These are phyloP conservation scores for Phtheirospermum japonicum DNA, from an alignment of 257 asterid genomes.

Conservation along the genomic window DNA sequence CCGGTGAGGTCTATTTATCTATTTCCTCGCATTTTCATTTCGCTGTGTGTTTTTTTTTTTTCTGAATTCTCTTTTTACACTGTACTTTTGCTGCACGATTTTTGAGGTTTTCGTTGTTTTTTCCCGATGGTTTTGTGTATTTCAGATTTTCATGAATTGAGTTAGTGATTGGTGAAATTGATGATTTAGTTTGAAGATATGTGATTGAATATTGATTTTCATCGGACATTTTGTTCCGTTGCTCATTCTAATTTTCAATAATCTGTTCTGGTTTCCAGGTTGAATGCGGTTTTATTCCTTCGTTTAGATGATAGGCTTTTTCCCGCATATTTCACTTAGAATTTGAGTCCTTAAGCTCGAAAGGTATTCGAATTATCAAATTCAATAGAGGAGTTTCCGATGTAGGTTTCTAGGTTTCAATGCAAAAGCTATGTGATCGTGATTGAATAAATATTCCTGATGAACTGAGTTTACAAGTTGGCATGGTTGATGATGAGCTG, in stretches of 20 bases:
- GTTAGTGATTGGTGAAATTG: not conserved
- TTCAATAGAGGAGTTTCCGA: slow-evolving; percentile 14
- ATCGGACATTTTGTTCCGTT: slow-evolving; percentile 12
- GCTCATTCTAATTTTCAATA: not conserved
- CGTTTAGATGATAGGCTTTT: not conserved
- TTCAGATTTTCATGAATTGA: not conserved
- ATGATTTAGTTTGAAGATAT: not conserved
- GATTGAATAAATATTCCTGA: not conserved
- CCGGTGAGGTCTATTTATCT: slow-evolving; percentile 9
- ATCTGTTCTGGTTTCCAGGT: not conserved
- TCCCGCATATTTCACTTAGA: not conserved
- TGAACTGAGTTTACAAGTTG: slow-evolving; percentile 12
- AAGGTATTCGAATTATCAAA: not conserved
- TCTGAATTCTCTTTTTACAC: slow-evolving; percentile 6
- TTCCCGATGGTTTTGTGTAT: slow-evolving; percentile 7
- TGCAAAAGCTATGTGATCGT: slow-evolving; percentile 7
- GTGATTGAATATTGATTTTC: slow-evolving; percentile 18
- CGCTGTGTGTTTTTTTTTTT: not conserved
- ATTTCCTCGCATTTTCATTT: slow-evolving; percentile 1
- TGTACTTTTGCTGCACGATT: slow-evolving; percentile 19
- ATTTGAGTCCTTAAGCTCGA: slow-evolving; percentile 2
- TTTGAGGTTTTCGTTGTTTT: not conserved
- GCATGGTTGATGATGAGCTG: slow-evolving; percentile 14
- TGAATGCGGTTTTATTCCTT: not conserved
- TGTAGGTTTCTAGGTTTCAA: slow-evolving; percentile 7